Percentiles rank a stretch among this genome's conserved stretches.
These are phyloP conservation scores for Leucocoprinus birnbaumii DNA, from an alignment of 768 basidiomycete species.

Conservation along the genomic window DNA sequence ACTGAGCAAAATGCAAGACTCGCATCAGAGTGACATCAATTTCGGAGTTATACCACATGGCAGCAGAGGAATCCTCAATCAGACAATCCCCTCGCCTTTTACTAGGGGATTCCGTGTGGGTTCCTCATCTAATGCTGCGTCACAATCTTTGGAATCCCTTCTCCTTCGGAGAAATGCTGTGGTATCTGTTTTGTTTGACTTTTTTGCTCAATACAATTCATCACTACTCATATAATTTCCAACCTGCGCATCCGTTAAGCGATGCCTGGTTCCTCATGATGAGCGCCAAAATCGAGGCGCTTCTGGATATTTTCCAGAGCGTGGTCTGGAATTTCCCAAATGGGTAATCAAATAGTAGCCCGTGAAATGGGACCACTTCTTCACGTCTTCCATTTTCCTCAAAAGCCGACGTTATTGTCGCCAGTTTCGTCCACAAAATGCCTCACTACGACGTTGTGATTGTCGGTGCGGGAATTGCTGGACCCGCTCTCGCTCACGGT, in stretches of 20 bases:
- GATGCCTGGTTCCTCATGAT: no score
- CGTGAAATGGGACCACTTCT: slow-evolving; percentile 7
- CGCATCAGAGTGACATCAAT: neutral
- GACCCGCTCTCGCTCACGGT: slow-evolving; percentile 82
- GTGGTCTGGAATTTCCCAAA: slow-evolving; percentile 8
- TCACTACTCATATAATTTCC: no score
- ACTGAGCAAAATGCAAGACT: slow-evolving; percentile 38
- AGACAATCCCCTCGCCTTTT: slow-evolving; percentile 57
- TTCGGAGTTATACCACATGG: slow-evolving; percentile 17
- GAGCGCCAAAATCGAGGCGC: no score
- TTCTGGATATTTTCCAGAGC: neutral
- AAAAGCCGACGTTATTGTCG: neutral
- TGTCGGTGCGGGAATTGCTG: slow-evolving; percentile 91
- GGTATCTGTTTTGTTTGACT: neutral
- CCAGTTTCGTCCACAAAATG: neutral
- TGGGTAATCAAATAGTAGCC: neutral
- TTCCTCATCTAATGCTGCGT: slow-evolving; percentile 37
- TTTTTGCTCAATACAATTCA: neutral
- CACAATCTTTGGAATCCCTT: slow-evolving; percentile 39
- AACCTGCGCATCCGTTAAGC: no score
- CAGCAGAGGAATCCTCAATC: slow-evolving; percentile 44
- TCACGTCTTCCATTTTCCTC: neutral
- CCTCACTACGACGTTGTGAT: slow-evolving; percentile 73
- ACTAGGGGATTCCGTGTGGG: slow-evolving; percentile 54
- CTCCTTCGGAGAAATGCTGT: slow-evolving; percentile 23